A percentile compares a stretch with the other conserved stretches of the same genome.
These are phyloP conservation scores for Trebouxia sp. DNA, from an alignment of 139 green algal species.

Conservation along the genomic window DNA sequence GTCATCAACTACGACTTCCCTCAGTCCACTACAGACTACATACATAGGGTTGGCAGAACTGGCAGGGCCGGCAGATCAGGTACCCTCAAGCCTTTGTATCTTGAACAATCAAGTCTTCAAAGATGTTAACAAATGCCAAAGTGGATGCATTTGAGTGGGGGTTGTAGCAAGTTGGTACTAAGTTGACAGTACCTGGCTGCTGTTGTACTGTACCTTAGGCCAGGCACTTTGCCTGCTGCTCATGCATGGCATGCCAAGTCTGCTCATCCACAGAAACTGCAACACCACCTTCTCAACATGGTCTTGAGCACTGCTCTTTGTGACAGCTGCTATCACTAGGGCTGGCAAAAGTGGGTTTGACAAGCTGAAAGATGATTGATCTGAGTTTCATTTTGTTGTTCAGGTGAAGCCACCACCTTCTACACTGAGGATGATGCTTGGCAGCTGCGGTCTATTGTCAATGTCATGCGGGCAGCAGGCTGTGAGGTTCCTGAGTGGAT, in stretches of 20 bases:
- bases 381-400: background rate
- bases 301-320: no score
- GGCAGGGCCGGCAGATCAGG: conserved; percentile 60
- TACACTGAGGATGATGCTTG: conserved; percentile 81
- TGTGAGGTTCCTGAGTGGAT: conserved; percentile 82
- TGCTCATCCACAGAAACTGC: no score
- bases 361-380: no score
- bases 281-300: no score
- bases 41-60: conserved; percentile 89
- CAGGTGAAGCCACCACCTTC: conserved; percentile 83
- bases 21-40: conserved; percentile 80
- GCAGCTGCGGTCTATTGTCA: conserved; percentile 75
- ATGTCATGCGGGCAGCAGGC: conserved; percentile 64
- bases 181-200: no score
- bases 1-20: conserved; percentile 99
- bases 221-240: no score
- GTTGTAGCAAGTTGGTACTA: no score
- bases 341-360: no score
- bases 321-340: no score
- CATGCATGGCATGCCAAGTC: no score
- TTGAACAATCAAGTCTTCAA: background rate
- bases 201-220: no score
- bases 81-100: background rate
- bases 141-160: no score
- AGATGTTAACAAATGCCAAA: background rate